Conservation (phyloP, 305 asterid genomes). For the Fraxinus dipetala region DNA sequence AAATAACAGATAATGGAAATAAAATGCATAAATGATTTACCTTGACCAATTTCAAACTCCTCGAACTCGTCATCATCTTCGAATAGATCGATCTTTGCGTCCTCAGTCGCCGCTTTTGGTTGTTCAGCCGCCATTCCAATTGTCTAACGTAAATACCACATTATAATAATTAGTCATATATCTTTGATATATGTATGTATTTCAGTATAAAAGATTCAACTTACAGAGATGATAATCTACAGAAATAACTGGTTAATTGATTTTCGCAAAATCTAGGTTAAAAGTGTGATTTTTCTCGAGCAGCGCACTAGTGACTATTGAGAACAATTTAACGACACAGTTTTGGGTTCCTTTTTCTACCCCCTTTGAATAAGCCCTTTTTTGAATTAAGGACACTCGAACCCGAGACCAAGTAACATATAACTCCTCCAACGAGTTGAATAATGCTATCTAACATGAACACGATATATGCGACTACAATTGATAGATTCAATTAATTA, state of each 20-base stretch:
- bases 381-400: too few species aligned
- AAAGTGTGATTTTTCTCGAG: not conserved
- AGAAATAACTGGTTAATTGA: not conserved
- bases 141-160: not conserved
- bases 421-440: too few species aligned
- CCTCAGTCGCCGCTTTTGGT: slow-evolving; percentile 36
- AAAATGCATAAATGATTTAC: slow-evolving; percentile 15
- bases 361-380: too few species aligned
- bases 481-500: too few species aligned
- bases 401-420: too few species aligned
- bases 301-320: too few species aligned
- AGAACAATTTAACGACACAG: too few species aligned
- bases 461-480: too few species aligned
- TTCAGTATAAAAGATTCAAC: not conserved
- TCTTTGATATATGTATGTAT: not conserved
- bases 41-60: slow-evolving; percentile 44
- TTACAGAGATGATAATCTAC: not conserved
- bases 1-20: not conserved
- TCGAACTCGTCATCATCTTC: slow-evolving; percentile 50
- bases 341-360: too few species aligned
- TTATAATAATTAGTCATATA: not conserved
- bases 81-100: slow-evolving; percentile 41
- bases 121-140: slow-evolving; percentile 35
- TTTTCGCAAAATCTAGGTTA: not conserved
- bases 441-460: too few species aligned